Conservation (phyloP, 176 grass and related monocot genomes). For the Alloteropsis semialata region DNA sequence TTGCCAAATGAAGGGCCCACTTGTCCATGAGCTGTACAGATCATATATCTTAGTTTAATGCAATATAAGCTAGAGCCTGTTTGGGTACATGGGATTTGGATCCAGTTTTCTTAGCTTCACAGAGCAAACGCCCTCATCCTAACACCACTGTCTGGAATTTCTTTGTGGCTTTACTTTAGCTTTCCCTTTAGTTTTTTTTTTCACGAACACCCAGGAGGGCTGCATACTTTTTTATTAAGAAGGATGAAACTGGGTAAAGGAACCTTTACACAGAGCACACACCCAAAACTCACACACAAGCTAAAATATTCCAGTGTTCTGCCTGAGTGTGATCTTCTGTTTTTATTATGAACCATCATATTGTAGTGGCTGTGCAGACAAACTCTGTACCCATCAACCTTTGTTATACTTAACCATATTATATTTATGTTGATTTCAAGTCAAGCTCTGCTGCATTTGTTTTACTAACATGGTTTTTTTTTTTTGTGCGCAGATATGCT, state of each 20-base stretch:
- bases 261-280: too few relatives aligned
- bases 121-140: not conserved
- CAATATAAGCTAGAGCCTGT: not conserved
- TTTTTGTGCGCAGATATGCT: constrained; percentile 59
- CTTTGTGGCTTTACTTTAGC: not conserved
- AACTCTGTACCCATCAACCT: not conserved
- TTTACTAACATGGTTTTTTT: not conserved
- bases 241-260: too few relatives aligned
- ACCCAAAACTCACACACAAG: too few relatives aligned
- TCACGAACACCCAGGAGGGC: too few relatives aligned
- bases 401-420: not conserved
- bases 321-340: not conserved
- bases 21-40: not conserved
- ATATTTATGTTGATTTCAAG: not conserved
- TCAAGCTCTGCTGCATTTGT: not conserved
- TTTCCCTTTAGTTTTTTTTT: too few relatives aligned
- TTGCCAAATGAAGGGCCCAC: not conserved
- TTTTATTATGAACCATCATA: not conserved
- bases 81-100: not conserved
- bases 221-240: too few relatives aligned
- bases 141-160: not conserved
- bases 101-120: not conserved
- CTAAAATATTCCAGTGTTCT: not conserved
- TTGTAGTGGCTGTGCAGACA: not conserved
- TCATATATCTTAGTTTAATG: not conserved